A percentile compares a stretch with the other conserved stretches of the same genome.
These are phyloP conservation scores for Rasamsonia emersonii DNA, from an alignment of 2,329 filamentous ascomycete species.

Conservation along the genomic window DNA sequence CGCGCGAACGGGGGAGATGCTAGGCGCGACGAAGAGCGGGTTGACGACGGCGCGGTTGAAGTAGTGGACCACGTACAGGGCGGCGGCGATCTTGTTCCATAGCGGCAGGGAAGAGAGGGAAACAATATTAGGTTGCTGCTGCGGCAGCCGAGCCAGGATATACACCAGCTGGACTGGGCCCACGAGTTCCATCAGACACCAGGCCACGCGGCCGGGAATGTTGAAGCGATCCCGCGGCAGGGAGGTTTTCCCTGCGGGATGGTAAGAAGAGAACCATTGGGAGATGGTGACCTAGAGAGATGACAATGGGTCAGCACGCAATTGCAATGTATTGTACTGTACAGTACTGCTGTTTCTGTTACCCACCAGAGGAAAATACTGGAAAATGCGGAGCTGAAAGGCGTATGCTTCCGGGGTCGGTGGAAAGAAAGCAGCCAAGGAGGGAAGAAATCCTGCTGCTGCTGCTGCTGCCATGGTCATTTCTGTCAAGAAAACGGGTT, in stretches of 20 bases:
- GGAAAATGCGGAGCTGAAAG: slow-evolving; percentile 27
- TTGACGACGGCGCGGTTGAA: slow-evolving; percentile 76
- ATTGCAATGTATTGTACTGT: slow-evolving; percentile 12
- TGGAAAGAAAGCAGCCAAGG: slow-evolving; percentile 22
- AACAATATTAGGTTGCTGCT: slow-evolving; percentile 25
- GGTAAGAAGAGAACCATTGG: slow-evolving; percentile 73
- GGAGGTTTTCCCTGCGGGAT: slow-evolving; percentile 90
- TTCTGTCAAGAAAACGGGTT: background rate
- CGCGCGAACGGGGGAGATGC: slow-evolving; percentile 82
- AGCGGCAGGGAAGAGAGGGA: slow-evolving; percentile 19
- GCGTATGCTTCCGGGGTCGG: slow-evolving; percentile 33
- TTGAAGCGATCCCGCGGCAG: slow-evolving; percentile 59
- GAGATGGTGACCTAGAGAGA: slow-evolving; percentile 57
- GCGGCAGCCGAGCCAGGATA: slow-evolving; percentile 61
- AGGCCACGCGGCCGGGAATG: slow-evolving; percentile 77
- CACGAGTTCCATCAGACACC: slow-evolving; percentile 80
- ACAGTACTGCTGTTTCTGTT: slow-evolving; percentile 1
- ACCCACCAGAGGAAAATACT: slow-evolving; percentile 37
- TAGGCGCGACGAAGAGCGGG: slow-evolving; percentile 71
- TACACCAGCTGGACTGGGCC: slow-evolving; percentile 73
- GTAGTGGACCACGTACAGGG: slow-evolving; percentile 69
- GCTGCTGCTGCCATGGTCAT: background rate
- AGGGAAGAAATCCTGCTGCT: slow-evolving; percentile 18
- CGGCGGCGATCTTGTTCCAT: slow-evolving; percentile 27
- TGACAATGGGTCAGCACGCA: background rate